Conservation (phyloP, 257 asterid genomes). For the Scutellaria baicalensis region DNA sequence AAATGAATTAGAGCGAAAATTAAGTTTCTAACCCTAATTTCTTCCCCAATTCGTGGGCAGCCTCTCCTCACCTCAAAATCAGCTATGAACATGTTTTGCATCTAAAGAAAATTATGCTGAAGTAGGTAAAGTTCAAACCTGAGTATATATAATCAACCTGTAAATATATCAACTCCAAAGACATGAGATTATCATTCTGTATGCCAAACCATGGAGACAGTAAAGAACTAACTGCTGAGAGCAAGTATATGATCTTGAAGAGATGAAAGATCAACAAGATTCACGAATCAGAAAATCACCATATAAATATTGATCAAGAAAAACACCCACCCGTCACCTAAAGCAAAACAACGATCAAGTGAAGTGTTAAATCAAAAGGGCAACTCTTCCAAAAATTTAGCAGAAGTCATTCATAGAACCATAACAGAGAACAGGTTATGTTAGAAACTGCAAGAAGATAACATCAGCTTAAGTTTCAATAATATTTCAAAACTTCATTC, state of each 20-base stretch:
- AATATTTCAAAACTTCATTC: slow-evolving; percentile 1
- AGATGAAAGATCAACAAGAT: not conserved
- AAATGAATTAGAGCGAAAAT: too few species aligned
- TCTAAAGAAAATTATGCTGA: not conserved
- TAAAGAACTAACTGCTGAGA: not conserved
- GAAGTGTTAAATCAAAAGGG: not conserved
- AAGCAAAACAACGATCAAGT: not conserved
- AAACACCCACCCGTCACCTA: not conserved
- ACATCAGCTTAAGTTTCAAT: not conserved
- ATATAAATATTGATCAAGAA: not conserved
- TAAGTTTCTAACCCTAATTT: too few species aligned
- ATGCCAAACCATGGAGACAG: not conserved
- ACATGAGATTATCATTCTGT: not conserved
- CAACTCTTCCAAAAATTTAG: not conserved
- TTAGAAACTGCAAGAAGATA: not conserved
- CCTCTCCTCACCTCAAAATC: too few species aligned
- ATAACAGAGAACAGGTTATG: not conserved
- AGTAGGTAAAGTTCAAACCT: not conserved
- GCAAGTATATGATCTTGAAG: not conserved
- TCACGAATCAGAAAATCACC: not conserved
- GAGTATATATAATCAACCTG: not conserved
- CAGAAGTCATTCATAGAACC: not conserved
- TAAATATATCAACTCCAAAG: not conserved
- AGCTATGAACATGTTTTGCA: not conserved
- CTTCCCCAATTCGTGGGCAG: too few species aligned